phyloP scores from a whole-genome alignment of 805 yeast species.

The Cyberlindnera xishuangbannaensis region DNA sequence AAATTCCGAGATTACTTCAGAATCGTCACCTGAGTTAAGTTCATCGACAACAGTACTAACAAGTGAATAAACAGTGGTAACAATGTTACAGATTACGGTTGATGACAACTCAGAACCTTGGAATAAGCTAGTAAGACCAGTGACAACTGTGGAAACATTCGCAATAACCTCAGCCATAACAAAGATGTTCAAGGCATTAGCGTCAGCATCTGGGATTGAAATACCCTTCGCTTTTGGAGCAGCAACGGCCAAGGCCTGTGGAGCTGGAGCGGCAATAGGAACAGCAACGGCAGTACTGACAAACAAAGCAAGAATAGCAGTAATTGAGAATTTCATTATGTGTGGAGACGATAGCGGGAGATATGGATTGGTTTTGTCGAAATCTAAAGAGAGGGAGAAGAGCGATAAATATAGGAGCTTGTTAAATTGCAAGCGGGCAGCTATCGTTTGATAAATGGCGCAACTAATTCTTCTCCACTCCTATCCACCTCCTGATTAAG shows the following conservation, averaged over 20 bases:
- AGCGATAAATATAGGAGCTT: too few relatives aligned
- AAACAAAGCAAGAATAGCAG: conserved; percentile 28
- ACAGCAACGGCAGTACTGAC: conserved; percentile 27
- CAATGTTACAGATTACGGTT: conserved; percentile 3
- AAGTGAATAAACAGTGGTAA: conserved; percentile 11
- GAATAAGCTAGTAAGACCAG: conserved; percentile 4
- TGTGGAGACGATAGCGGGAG: not conserved
- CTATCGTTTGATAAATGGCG: too few relatives aligned
- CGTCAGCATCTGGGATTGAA: conserved; percentile 7
- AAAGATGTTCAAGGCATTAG: conserved; percentile 3
- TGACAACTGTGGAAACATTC: conserved; percentile 4
- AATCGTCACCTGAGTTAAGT: conserved; percentile 7
- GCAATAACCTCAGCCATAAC: not conserved
- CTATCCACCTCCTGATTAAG: too few relatives aligned
- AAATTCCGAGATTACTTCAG: conserved; percentile 7
- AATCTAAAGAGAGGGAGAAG: too few relatives aligned
- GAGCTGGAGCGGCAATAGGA: conserved; percentile 11
- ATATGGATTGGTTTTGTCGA: not conserved
- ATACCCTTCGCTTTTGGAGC: conserved; percentile 8
- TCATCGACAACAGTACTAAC: conserved; percentile 8
- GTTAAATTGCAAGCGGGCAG: too few relatives aligned
- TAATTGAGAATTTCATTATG: conserved; percentile 29
- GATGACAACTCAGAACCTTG: conserved; percentile 7
- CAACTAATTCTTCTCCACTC: too few relatives aligned
- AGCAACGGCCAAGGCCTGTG: conserved; percentile 10